Evolutionary conservation across 768 basidiomycete genomes (phyloP), one percentile per base, ranked within the genome.

Genomic region (Phaeolepiota aurea): DNA sequence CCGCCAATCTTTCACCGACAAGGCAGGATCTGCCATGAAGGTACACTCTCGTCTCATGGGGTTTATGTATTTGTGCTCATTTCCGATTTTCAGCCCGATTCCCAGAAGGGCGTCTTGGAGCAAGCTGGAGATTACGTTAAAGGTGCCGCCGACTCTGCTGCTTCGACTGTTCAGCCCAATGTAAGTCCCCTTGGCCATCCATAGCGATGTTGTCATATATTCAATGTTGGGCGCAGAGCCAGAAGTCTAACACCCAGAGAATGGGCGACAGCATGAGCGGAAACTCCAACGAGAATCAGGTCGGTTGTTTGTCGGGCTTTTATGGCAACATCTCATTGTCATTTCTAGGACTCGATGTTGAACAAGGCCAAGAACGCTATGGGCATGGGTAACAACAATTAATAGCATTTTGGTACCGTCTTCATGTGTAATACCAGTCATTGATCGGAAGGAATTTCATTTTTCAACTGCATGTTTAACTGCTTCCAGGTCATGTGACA

Each of bases 81-180:
- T n/a, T n/a, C n/a, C n/a, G n/a, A n/a, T n/a, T n/a, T n/a, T n/a
- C 38, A 78, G 76, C 76, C 77, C 49, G 77, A 79, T 48, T 72
- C 70, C 21, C 62, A 79, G 64, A 80, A 81, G 64, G 45, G 63
- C n/a, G 63, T 58, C 41, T 57, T 65, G 20, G 77, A 81, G 64
- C 65, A 75, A 16, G 47, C 63, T 5, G 55, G 66, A 36, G 79
- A 80, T 60, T 55, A 50, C 28, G 4, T 69, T 48, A 76, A 74
- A 51, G 70, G 74, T 44, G 61, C 53, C 40, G 44, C 55, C 30
- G 77, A 79, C 51, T 72, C 68, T 36, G 47, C 54, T 3, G 68
- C 71, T 1, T 74, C 74, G 16, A 63, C 67, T 31, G 2, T 68
- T 12, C 68, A 79, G 53, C 75, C 77, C 49, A 56, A 73, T 47